A percentile compares a stretch with the other conserved stretches of the same genome.
Evolutionary conservation across 1,139 yeast species (phyloP).

Genomic region (Suhomyces guaymorum): DNA sequence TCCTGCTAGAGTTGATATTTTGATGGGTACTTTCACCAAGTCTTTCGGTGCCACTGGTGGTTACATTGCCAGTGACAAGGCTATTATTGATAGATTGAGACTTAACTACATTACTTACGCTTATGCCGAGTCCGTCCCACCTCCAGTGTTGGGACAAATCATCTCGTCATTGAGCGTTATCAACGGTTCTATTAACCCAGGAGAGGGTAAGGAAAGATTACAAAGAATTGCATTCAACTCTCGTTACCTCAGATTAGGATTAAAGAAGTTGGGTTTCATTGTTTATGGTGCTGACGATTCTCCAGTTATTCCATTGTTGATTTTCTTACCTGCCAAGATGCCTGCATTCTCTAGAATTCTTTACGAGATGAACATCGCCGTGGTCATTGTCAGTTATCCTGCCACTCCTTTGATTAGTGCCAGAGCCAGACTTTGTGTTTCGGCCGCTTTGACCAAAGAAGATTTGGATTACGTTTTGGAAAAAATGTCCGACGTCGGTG

Average conservation of each 20-base stretch:
- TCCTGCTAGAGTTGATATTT: conserved; percentile 73
- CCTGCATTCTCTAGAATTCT: conserved; percentile 86
- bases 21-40: conserved; percentile 97
- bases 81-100: conserved; percentile 71
- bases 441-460: conserved; percentile 88
- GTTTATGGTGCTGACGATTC: conserved; percentile 95
- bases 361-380: conserved; percentile 79
- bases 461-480: conserved; percentile 82
- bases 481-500: conserved; percentile 79
- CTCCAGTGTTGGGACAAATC: conserved; percentile 90
- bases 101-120: conserved; percentile 69
- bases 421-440: conserved; percentile 89
- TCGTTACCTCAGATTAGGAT: conserved; percentile 85
- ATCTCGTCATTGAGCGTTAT: conserved; percentile 77
- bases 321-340: conserved; percentile 92
- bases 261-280: conserved; percentile 88
- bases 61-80: conserved; percentile 75
- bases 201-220: conserved; percentile 89
- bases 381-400: conserved; percentile 96
- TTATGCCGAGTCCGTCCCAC: conserved; percentile 84
- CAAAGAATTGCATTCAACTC: conserved; percentile 95
- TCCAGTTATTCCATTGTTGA: conserved; percentile 87
- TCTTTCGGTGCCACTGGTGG: conserved; percentile 99
- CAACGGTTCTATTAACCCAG: conserved; percentile 80
- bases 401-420: conserved; percentile 93